A percentile compares a stretch with the other conserved stretches of the same genome.
Evolutionary conservation across 768 basidiomycete genomes (phyloP).

Genomic region (Cystoderma amianthinum): DNA sequence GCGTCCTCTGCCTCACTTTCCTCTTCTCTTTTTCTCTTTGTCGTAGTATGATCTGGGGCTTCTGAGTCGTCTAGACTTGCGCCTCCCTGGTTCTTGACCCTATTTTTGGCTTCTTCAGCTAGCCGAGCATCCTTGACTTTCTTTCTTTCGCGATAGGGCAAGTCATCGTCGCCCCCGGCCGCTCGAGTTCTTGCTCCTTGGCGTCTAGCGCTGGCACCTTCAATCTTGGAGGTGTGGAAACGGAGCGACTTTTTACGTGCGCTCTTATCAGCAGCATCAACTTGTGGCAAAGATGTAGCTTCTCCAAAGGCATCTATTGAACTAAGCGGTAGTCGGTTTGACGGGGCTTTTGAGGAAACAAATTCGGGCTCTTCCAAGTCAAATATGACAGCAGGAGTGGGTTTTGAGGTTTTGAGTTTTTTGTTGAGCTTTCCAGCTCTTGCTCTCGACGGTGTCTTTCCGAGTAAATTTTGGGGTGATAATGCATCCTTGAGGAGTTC

Average conservation of each 20-base stretch:
- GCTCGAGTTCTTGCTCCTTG: conserved; percentile 65
- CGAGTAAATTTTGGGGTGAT: conserved; percentile 9
- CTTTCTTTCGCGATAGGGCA: conserved; percentile 79
- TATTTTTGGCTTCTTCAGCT: conserved; percentile 45
- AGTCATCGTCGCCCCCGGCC: conserved; percentile 88
- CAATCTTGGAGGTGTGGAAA: conserved; percentile 93
- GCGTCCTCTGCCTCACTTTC: conserved; percentile 39
- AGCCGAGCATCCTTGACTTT: conserved; percentile 53
- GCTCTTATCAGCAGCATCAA: conserved; percentile 79
- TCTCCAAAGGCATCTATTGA: conserved; percentile 65
- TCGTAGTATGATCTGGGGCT: conserved; percentile 26
- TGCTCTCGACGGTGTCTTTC: conserved; percentile 12
- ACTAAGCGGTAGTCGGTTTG: conserved; percentile 12
- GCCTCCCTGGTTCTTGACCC: conserved; percentile 44
- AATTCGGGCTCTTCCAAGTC: conserved; percentile 82
- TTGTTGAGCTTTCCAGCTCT: conserved; percentile 46
- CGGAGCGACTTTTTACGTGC: conserved; percentile 77
- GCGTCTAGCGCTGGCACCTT: conserved; percentile 69
- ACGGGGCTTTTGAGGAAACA: conserved; percentile 28
- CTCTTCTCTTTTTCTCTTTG: conserved; percentile 27
- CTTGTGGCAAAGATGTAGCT: conserved; percentile 52
- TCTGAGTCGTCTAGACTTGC: conserved; percentile 61
- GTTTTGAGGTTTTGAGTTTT: conserved; percentile 44
- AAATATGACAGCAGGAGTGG: conserved; percentile 38
- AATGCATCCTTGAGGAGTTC: conserved; percentile 51